These are phyloP conservation scores for Colletotrichum sp. DNA, from an alignment of 2,329 filamentous ascomycete genomes.

Conservation along the genomic window DNA sequence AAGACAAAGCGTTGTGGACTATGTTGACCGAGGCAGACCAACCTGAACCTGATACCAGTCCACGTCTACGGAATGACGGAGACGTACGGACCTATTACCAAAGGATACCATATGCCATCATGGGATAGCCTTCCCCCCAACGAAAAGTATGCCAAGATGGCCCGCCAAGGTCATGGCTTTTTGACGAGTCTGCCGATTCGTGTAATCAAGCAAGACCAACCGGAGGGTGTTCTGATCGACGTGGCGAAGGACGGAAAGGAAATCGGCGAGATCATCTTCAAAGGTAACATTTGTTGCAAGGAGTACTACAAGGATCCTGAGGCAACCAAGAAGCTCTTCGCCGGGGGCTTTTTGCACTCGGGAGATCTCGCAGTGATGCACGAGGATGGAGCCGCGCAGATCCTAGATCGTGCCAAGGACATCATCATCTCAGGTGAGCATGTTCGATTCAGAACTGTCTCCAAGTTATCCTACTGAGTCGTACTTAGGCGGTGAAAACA, in stretches of 20 bases:
- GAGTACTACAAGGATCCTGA: slow-evolving; percentile 91
- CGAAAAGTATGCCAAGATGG: slow-evolving; percentile 89
- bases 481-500: slow-evolving; percentile 85
- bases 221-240: slow-evolving; percentile 70
- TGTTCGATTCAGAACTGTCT: neutral
- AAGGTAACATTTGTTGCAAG: slow-evolving; percentile 89
- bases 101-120: slow-evolving; percentile 84
- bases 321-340: slow-evolving; percentile 86
- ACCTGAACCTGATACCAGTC: slow-evolving; percentile 84
- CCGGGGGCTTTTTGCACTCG: slow-evolving; percentile 84
- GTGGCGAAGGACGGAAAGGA: slow-evolving; percentile 75
- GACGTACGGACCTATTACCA: slow-evolving; percentile 95
- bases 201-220: slow-evolving; percentile 80
- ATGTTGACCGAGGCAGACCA: slow-evolving; percentile 32
- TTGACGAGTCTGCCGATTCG: slow-evolving; percentile 81
- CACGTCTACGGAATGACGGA: slow-evolving; percentile 91
- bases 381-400: slow-evolving; percentile 82
- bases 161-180: slow-evolving; percentile 91
- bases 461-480: neutral
- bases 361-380: slow-evolving; percentile 96
- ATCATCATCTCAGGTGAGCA: slow-evolving; percentile 90
- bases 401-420: slow-evolving; percentile 93
- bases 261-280: slow-evolving; percentile 85
- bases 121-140: slow-evolving; percentile 79
- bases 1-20: too few relatives aligned